phyloP scores from a whole-genome alignment of 352 stramenopile genomes.

The Phytophthora kernoviae region DNA sequence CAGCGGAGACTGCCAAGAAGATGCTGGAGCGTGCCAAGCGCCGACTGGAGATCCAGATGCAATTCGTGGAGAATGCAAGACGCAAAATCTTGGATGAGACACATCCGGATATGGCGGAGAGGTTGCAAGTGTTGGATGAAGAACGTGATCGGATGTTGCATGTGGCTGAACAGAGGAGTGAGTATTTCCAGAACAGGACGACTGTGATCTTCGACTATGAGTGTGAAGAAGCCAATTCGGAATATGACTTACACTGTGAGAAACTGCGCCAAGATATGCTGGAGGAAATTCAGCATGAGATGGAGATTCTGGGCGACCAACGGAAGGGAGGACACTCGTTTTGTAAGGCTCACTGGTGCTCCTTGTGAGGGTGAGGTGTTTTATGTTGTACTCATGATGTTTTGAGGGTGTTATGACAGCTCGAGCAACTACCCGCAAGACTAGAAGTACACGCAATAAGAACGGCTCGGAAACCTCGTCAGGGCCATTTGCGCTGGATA shows the following conservation, averaged over 20 bases:
- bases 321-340: constrained; percentile 58
- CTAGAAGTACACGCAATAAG: constrained; percentile 72
- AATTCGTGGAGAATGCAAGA: constrained; percentile 70
- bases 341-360: constrained; percentile 28
- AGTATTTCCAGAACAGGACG: constrained; percentile 66
- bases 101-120: constrained; percentile 68
- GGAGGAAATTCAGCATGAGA: constrained; percentile 86
- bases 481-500: constrained; percentile 41
- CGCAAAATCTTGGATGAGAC: constrained; percentile 65
- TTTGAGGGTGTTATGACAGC: constrained; percentile 30
- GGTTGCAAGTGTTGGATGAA: constrained; percentile 41
- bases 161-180: constrained; percentile 45
- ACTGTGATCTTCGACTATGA: constrained; percentile 82
- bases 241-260: constrained; percentile 78
- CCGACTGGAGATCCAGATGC: constrained; percentile 68
- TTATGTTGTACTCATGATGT: neutral
- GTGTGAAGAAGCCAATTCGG: constrained; percentile 77
- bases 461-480: constrained; percentile 33
- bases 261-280: constrained; percentile 86
- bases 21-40: constrained; percentile 37
- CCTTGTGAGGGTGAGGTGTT: neutral
- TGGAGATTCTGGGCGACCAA: constrained; percentile 82
- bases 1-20: constrained; percentile 34
- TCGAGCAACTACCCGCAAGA: constrained; percentile 77
- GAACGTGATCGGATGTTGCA: constrained; percentile 57